Evolutionary conservation across 176 grass and related monocot species (phyloP), one percentile per base, ranked within the genome.

Genomic region (Triticum urartu): DNA sequence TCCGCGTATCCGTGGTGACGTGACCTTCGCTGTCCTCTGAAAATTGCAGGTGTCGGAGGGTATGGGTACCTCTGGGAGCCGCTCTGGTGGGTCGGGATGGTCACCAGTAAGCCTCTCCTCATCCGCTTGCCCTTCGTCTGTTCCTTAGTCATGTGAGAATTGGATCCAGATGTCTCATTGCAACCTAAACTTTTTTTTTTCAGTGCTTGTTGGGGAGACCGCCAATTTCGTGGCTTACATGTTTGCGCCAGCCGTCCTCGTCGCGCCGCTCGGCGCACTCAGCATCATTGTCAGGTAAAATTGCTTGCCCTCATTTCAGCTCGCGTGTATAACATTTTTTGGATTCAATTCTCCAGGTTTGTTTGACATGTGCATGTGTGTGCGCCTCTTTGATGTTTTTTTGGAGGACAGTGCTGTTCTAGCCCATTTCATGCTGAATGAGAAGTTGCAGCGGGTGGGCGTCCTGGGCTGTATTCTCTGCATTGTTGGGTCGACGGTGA

Each of bases 141-240:
- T 82, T 76, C 33, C 60, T 18, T 75, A 59, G 7, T 83, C 64
- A 66, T 84, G 5, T 34, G n/a, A 56, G 11, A 81, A 33, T 87
- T 83, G 21, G 60, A 22, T 63, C 32, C 7, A 48, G 65, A 79
- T 86, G 21, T 22, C 64, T 40, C 43, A 15, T 15, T 2, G 47
- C 72, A 81, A 64, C 52, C 78, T 22, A 5, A 71, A 30, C 28
- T 30, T 30, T 26, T 89, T 83, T n/a, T 90, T 83, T 88, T 2
- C 86, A 96, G 92, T 99, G 97, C 88, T 99, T 68, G 78, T 96
- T 12, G 97, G 92, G 12, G 97, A 99, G 89, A 94, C 91, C 10
- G 90, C 97, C 56, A 99, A 99, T 84, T 99, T 99, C 68, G 84
- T 99, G 1, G 97, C 97, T 0, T 96, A 99, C 89, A 99, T 99